Conservation (phyloP, 257 asterid genomes). For the Gardenia jasminoides region DNA sequence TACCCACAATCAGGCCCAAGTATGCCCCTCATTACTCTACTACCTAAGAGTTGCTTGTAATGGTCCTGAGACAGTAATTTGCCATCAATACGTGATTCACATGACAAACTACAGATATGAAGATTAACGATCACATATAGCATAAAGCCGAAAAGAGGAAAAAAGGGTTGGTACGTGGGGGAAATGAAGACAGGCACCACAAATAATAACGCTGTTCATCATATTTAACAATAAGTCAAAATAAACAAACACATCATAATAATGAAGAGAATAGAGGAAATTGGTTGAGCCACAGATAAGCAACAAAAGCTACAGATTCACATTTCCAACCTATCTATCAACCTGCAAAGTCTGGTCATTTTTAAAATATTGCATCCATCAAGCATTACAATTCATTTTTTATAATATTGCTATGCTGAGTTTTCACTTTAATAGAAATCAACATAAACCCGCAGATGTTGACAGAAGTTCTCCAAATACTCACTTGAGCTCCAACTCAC, state of each 20-base stretch:
- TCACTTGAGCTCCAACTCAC: background rate
- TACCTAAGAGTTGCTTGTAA: background rate
- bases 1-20: background rate
- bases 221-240: background rate
- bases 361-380: background rate
- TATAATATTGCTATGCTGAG: no score
- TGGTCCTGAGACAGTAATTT: background rate
- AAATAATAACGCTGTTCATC: background rate
- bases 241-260: background rate
- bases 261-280: background rate
- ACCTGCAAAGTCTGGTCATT: background rate
- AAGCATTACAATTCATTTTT: background rate
- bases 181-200: background rate
- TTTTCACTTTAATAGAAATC: background rate
- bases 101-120: background rate
- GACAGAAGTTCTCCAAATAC: background rate
- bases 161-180: background rate
- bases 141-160: background rate
- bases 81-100: background rate
- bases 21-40: background rate
- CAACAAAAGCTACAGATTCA: background rate
- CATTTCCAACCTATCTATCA: background rate
- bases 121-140: background rate
- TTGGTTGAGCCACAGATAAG: background rate
- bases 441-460: background rate